phyloP scores from a whole-genome alignment of 805 yeast genomes.

The Danielozyma ontarioensis region DNA sequence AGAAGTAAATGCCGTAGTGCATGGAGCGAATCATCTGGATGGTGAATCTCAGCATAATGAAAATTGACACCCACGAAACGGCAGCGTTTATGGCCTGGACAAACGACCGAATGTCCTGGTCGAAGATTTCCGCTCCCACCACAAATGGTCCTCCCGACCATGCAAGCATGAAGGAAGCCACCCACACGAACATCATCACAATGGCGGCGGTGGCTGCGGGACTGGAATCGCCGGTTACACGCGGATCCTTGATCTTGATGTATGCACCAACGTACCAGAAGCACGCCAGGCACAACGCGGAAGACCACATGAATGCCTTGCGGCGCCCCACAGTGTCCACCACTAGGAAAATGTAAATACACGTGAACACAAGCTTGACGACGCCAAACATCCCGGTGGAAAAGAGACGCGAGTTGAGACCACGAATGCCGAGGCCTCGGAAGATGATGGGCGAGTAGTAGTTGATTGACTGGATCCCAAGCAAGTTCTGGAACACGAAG shows the following conservation, averaged over 20 bases:
- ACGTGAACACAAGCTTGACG: constrained; percentile 31
- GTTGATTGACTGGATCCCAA: constrained; percentile 37
- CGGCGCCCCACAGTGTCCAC: constrained; percentile 34
- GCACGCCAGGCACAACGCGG: constrained; percentile 28
- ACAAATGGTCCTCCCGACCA: constrained; percentile 41
- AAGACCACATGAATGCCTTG: constrained; percentile 30
- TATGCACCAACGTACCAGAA: constrained; percentile 38
- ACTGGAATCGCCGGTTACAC: constrained; percentile 27
- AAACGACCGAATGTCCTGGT: constrained; percentile 35
- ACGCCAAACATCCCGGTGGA: constrained; percentile 38
- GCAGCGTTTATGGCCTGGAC: constrained; percentile 38
- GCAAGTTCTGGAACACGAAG: constrained; percentile 33
- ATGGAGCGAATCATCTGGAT: constrained; percentile 28
- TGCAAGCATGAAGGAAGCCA: constrained; percentile 34
- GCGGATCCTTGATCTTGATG: constrained; percentile 29
- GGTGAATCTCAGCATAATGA: constrained; percentile 32
- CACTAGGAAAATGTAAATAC: constrained; percentile 27
- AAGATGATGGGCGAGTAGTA: constrained; percentile 35
- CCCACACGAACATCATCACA: constrained; percentile 39
- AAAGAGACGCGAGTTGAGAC: constrained; percentile 31
- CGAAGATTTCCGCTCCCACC: constrained; percentile 35
- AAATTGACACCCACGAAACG: constrained; percentile 35
- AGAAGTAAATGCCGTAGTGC: constrained; percentile 33
- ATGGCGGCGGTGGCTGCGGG: constrained; percentile 37
- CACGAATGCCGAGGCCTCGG: constrained; percentile 30